Percentiles rank a stretch among this genome's conserved stretches.
Conservation (phyloP, 768 basidiomycete species). For the Naganishia vishniacii region DNA sequence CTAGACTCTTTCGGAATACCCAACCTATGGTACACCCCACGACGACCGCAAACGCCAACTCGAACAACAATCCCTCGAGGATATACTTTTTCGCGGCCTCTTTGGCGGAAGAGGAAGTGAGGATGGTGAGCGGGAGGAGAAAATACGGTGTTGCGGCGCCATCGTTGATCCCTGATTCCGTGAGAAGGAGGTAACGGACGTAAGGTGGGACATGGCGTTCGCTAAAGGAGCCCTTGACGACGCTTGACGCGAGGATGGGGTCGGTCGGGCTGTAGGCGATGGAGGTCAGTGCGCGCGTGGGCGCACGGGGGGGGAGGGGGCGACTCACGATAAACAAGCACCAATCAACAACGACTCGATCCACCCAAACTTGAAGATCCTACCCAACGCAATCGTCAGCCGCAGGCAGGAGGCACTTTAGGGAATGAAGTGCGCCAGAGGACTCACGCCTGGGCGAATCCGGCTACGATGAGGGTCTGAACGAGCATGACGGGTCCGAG, state of each 20-base stretch:
- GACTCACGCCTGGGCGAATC: conserved; percentile 31
- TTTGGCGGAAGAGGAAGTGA: conserved; percentile 5
- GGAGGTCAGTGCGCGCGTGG: neutral
- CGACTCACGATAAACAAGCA: conserved; percentile 31
- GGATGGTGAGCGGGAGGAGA: conserved; percentile 27
- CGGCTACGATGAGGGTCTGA: conserved; percentile 17
- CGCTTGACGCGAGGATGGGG: conserved; percentile 32
- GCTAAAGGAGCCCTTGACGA: conserved; percentile 34
- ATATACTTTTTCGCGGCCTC: conserved; percentile 22
- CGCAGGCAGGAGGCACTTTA: neutral
- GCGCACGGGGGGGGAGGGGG: neutral
- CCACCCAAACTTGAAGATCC: conserved; percentile 27
- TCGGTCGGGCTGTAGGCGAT: conserved; percentile 27
- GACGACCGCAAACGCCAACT: conserved; percentile 25
- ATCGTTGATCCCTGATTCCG: conserved; percentile 35
- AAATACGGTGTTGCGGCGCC: conserved; percentile 31
- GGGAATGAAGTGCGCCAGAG: too few species aligned
- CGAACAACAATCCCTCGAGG: conserved; percentile 28
- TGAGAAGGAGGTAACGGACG: conserved; percentile 30
- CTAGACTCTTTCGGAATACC: conserved; percentile 23
- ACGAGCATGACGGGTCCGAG: conserved; percentile 30
- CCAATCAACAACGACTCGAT: conserved; percentile 30
- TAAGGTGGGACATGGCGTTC: conserved; percentile 35
- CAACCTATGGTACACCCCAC: conserved; percentile 24
- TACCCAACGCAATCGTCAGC: neutral